phyloP scores from a whole-genome alignment of 1,139 yeast genomes.

The Ogataea hybrid region DNA sequence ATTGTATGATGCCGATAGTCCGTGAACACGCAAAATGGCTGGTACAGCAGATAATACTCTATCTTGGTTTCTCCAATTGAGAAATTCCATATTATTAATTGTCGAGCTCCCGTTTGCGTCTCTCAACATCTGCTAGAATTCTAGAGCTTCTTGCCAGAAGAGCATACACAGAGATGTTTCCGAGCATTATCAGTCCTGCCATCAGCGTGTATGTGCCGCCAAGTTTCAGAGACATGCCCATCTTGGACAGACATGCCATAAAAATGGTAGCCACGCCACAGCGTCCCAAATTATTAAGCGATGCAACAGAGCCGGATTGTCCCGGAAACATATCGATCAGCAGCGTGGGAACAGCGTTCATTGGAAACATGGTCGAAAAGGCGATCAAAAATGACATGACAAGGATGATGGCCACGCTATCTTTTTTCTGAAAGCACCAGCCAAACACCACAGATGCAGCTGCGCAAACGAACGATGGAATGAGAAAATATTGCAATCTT shows the following conservation, averaged over 20 bases:
- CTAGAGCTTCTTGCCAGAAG: conserved; percentile 19
- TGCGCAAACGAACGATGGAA: conserved; percentile 38
- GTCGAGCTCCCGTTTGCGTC: background rate
- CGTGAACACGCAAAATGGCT: no score
- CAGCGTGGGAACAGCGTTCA: conserved; percentile 52
- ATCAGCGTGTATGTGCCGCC: conserved; percentile 68
- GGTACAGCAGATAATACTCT: background rate
- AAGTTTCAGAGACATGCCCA: conserved; percentile 49
- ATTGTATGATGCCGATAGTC: no score
- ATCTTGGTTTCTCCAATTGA: background rate
- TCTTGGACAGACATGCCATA: conserved; percentile 57
- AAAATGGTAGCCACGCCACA: conserved; percentile 62
- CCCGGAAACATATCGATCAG: conserved; percentile 61
- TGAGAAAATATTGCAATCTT: conserved; percentile 40
- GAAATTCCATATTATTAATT: background rate
- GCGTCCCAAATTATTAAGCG: conserved; percentile 58
- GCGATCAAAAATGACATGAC: conserved; percentile 55
- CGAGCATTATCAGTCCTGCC: conserved; percentile 38
- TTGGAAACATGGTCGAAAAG: conserved; percentile 47
- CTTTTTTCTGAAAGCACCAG: conserved; percentile 59
- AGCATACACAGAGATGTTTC: conserved; percentile 17
- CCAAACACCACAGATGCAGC: conserved; percentile 55
- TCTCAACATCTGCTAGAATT: conserved; percentile 7
- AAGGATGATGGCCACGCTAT: conserved; percentile 53
- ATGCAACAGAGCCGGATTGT: conserved; percentile 59